Evolutionary conservation across 345 rosid genomes (phyloP).

Genomic region (Camelina hispida): DNA sequence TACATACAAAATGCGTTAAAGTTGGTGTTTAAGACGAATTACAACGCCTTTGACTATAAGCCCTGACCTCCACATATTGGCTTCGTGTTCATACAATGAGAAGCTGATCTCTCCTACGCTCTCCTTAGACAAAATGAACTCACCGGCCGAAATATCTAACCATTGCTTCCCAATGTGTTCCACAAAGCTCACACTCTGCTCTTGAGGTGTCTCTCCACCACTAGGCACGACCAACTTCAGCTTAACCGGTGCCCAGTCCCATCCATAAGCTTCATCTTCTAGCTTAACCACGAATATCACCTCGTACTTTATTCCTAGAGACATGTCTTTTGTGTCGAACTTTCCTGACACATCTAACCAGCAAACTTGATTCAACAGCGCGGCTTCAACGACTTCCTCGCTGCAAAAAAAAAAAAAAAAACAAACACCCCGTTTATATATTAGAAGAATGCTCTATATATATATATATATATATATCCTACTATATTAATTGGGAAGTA

Average conservation of each 20-base stretch:
- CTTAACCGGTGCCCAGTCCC: constrained; percentile 51
- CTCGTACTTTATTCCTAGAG: constrained; percentile 47
- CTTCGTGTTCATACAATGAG: constrained; percentile 50
- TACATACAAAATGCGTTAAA: not conserved
- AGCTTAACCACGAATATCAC: constrained; percentile 49
- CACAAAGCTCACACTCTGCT: constrained; percentile 43
- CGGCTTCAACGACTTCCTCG: constrained; percentile 41
- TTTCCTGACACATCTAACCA: constrained; percentile 56
- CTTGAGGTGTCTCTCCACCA: constrained; percentile 39
- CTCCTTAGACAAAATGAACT: constrained; percentile 39
- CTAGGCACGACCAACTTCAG: constrained; percentile 47
- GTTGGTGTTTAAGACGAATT: constrained; percentile 48
- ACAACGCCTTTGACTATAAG: constrained; percentile 55
- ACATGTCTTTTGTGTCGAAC: constrained; percentile 48
- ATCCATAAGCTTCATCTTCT: constrained; percentile 47
- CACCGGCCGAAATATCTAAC: constrained; percentile 58
- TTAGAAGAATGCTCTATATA: too few relatives aligned
- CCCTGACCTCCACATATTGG: constrained; percentile 53
- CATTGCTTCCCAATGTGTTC: constrained; percentile 45
- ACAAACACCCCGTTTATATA: too few relatives aligned
- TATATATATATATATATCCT: too few relatives aligned
- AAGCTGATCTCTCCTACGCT: constrained; percentile 48
- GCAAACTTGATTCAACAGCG: constrained; percentile 48
- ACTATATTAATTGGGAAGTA: too few relatives aligned
- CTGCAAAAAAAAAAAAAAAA: not conserved